Percentiles rank a stretch among this genome's conserved stretches.
phyloP scores from a whole-genome alignment of 2,329 filamentous ascomycete species.

The Diplodia scrobiculata region DNA sequence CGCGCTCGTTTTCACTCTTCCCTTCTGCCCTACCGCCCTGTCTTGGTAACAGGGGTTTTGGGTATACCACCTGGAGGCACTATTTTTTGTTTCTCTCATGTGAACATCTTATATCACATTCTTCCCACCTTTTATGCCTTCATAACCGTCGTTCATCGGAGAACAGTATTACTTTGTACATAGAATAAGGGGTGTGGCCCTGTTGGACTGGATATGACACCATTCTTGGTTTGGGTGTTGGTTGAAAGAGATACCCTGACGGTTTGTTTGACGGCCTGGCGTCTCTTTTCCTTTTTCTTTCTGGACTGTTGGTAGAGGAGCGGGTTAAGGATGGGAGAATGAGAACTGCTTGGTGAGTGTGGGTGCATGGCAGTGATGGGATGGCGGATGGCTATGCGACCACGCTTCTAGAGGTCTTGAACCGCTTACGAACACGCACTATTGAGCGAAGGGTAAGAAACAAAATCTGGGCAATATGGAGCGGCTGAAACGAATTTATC shows the following conservation, averaged over 20 bases:
- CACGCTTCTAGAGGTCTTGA: not conserved
- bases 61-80: not conserved
- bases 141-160: slow-evolving; percentile 16
- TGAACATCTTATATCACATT: not conserved
- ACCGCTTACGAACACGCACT: not conserved
- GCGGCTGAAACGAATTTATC: not conserved
- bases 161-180: not conserved
- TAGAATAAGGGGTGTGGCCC: not conserved
- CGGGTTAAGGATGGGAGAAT: no score
- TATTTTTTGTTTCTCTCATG: not conserved
- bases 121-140: not conserved
- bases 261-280: slow-evolving; percentile 20
- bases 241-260: slow-evolving; percentile 23
- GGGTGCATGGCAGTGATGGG: not conserved
- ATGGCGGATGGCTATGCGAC: not conserved
- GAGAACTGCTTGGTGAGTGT: not conserved
- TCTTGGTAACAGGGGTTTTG: not conserved
- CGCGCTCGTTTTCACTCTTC: slow-evolving; percentile 11
- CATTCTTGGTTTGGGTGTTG: not conserved
- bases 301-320: not conserved
- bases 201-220: not conserved
- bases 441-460: not conserved
- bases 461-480: not conserved
- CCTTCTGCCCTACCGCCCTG: not conserved
- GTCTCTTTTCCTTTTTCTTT: not conserved